Evolutionary conservation across 148 eudicot species (phyloP), one percentile per base, ranked within the genome.

Genomic region (Rhododendron molle): DNA sequence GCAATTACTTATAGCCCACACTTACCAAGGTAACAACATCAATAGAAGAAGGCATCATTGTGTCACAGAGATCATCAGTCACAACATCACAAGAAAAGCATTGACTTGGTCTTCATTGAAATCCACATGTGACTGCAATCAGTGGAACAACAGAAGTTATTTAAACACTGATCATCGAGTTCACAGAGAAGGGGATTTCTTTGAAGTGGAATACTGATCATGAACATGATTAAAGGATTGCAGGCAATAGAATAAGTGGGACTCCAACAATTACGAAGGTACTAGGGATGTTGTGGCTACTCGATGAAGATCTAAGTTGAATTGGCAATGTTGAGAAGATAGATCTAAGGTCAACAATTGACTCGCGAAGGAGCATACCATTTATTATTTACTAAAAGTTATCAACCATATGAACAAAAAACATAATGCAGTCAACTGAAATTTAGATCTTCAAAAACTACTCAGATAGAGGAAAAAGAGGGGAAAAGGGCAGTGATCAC

Each of bases 21-120:
- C 88, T 62, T 83, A 91, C 93, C 89, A 91, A 80, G 77, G 93
- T 91, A 40, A 84, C 84, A 43, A 89, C 88, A 62, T 91, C 91
- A 69, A 91, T 83, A 76, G 93, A 89, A 88, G 83, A 86, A 76
- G 93, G 90, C 52, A 38, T 50, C 65, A 91, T 14, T 46, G 72
- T 82, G 60, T 80, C 83, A 76, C 86, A 89, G 60, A 91, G 89
- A 78, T 91, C 89, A 43, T 89, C 90, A 44, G 82, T 83, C 44
- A 84, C 85, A 43, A 88, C 88, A 88, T 91, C 90, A 83, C 91
- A 91, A 86, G 81, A 85, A 91, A 89, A 16, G 90, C 86, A 91
- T 91, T 83, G 32, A 89, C 81, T 67, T 54, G 84, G 34, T 77
- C 80, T 82, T 78, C 84, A 76, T 77, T 65, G 78, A 86, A 91